phyloP scores from a whole-genome alignment of 768 basidiomycete genomes.

The Lactifluus echinatus region DNA sequence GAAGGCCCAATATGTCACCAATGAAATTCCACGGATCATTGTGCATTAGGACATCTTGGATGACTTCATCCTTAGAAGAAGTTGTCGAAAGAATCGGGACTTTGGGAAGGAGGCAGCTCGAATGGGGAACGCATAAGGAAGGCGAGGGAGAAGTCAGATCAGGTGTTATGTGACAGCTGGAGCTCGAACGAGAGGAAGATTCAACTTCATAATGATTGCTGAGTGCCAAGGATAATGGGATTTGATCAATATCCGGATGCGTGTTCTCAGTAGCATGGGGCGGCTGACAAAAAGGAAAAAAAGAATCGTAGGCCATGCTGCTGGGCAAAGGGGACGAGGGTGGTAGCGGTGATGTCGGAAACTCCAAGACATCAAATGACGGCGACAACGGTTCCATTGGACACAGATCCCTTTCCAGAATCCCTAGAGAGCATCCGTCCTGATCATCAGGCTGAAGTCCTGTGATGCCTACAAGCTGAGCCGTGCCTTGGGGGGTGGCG shows the following conservation, averaged over 20 bases:
- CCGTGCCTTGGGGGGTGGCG: neutral
- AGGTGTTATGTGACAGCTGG: neutral
- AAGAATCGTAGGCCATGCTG: neutral
- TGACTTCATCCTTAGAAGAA: slow-evolving; percentile 2
- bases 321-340: slow-evolving; percentile 13
- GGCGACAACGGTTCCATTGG: neutral
- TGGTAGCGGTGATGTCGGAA: slow-evolving; percentile 10
- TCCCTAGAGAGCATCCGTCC: neutral
- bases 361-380: slow-evolving; percentile 11
- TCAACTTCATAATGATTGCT: neutral
- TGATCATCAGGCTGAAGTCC: neutral
- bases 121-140: neutral
- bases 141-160: neutral
- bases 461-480: neutral
- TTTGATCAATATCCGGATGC: neutral
- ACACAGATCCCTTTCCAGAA: neutral
- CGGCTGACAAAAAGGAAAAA: neutral
- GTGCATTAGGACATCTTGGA: slow-evolving; percentile 4
- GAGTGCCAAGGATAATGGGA: neutral
- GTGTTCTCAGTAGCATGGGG: neutral
- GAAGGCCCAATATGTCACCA: slow-evolving; percentile 13
- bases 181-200: neutral
- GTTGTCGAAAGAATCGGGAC: neutral
- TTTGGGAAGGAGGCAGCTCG: neutral
- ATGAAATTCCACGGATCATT: slow-evolving; percentile 19